These are phyloP conservation scores for Heliamphora pulchella DNA, from an alignment of 179 eudicot genomes.

Conservation along the genomic window DNA sequence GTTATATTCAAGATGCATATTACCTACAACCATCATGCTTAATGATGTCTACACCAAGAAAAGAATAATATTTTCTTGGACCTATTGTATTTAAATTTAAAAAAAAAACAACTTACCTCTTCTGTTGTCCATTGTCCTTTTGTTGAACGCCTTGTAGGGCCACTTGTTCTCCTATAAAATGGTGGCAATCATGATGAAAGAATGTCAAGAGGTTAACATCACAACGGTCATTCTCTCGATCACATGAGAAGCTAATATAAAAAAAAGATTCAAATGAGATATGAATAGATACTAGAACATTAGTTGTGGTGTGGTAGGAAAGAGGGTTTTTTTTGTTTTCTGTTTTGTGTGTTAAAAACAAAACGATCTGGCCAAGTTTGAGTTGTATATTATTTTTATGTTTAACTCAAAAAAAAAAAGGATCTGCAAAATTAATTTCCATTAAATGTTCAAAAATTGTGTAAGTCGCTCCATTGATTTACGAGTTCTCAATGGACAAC, in stretches of 20 bases:
- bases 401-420: neutral
- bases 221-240: neutral
- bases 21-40: neutral
- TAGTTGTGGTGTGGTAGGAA: neutral
- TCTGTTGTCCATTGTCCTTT: constrained; percentile 97
- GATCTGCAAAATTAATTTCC: neutral
- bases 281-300: neutral
- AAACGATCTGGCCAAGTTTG: neutral
- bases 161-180: constrained; percentile 74
- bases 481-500: constrained; percentile 5
- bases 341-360: neutral
- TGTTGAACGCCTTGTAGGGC: constrained; percentile 97
- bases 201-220: constrained; percentile 1
- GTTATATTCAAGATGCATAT: neutral
- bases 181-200: constrained; percentile 6
- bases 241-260: neutral
- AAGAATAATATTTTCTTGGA: neutral
- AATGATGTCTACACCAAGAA: neutral
- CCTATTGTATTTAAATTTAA: constrained; percentile 9
- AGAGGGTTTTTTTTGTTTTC: neutral
- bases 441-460: neutral
- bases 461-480: neutral
- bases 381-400: neutral
- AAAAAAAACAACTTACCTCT: constrained; percentile 47
- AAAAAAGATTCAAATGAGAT: neutral